phyloP scores from a whole-genome alignment of 257 asterid genomes.

The Osmanthus fragrans region DNA sequence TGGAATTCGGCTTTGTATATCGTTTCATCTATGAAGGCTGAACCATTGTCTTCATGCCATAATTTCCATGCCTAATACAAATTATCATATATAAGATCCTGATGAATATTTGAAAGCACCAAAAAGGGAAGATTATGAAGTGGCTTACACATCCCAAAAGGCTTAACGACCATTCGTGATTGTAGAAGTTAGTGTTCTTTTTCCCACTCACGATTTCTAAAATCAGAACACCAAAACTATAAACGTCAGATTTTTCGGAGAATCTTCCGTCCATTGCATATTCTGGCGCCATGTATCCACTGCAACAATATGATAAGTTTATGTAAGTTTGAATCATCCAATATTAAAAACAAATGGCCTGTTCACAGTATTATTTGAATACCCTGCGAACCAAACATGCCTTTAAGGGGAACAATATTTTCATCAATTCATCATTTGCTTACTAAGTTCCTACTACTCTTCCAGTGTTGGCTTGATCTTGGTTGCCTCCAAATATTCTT shows the following conservation, averaged over 20 bases:
- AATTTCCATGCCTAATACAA: slow-evolving; percentile 60
- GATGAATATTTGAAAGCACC: not conserved
- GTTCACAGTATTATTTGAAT: too few relatives aligned
- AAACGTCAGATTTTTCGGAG: slow-evolving; percentile 54
- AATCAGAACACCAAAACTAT: slow-evolving; percentile 54
- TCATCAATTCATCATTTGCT: slow-evolving; percentile 19
- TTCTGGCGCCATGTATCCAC: slow-evolving; percentile 78
- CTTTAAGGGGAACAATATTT: not conserved
- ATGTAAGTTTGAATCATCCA: not conserved
- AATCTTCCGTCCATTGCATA: slow-evolving; percentile 63
- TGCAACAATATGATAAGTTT: slow-evolving; percentile 14
- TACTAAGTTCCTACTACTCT: slow-evolving; percentile 77
- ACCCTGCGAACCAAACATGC: too few relatives aligned
- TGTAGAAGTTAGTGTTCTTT: slow-evolving; percentile 53
- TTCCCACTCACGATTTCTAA: slow-evolving; percentile 58
- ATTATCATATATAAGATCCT: not conserved
- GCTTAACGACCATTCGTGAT: slow-evolving; percentile 46
- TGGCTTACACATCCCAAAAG: slow-evolving; percentile 60
- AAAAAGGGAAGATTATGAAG: not conserved
- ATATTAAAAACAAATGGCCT: not conserved
- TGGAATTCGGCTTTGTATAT: slow-evolving; percentile 17
- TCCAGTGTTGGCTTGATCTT: slow-evolving; percentile 52
- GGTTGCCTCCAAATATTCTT: slow-evolving; percentile 51
- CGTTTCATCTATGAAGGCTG: slow-evolving; percentile 42
- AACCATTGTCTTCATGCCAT: slow-evolving; percentile 47